Evolutionary conservation across 2,329 filamentous ascomycete genomes (phyloP).

Genomic region (Fusarium beomiforme): DNA sequence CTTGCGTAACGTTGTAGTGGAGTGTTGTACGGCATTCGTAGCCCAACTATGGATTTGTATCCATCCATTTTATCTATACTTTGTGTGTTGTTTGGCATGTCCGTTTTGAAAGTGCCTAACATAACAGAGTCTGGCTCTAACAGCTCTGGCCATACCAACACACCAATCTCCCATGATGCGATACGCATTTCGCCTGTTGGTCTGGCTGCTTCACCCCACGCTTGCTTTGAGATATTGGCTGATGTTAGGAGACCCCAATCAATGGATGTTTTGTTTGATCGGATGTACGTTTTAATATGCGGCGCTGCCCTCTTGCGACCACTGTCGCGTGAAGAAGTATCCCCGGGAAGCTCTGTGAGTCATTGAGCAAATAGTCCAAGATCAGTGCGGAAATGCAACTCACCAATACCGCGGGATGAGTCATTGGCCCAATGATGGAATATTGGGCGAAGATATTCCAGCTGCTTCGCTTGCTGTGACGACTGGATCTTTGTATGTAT

Average conservation of each 20-base stretch:
- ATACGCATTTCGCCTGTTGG: conserved; percentile 71
- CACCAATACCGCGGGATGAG: conserved; percentile 48
- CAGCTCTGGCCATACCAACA: conserved; percentile 80
- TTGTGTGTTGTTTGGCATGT: conserved; percentile 56
- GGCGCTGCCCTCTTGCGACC: conserved; percentile 78
- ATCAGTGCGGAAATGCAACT: not conserved
- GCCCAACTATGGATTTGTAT: conserved; percentile 63
- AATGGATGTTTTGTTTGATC: conserved; percentile 66
- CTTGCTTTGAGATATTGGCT: conserved; percentile 91
- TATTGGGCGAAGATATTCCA: conserved; percentile 75
- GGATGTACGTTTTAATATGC: conserved; percentile 90
- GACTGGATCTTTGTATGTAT: conserved; percentile 85
- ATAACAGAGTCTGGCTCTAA: conserved; percentile 64
- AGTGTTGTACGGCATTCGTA: conserved; percentile 85
- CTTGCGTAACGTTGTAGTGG: conserved; percentile 73
- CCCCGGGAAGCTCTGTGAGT: conserved; percentile 42
- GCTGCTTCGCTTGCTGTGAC: conserved; percentile 75
- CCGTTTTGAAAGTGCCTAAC: conserved; percentile 73
- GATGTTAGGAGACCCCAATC: conserved; percentile 90
- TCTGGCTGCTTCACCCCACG: conserved; percentile 77
- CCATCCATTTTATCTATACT: conserved; percentile 35
- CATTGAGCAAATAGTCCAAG: not conserved
- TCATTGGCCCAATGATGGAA: conserved; percentile 82
- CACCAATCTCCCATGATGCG: conserved; percentile 85
- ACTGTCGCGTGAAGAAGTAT: conserved; percentile 54